Conservation (phyloP, 2,329 filamentous ascomycete species). For the Cryphonectria carpinicola region DNA sequence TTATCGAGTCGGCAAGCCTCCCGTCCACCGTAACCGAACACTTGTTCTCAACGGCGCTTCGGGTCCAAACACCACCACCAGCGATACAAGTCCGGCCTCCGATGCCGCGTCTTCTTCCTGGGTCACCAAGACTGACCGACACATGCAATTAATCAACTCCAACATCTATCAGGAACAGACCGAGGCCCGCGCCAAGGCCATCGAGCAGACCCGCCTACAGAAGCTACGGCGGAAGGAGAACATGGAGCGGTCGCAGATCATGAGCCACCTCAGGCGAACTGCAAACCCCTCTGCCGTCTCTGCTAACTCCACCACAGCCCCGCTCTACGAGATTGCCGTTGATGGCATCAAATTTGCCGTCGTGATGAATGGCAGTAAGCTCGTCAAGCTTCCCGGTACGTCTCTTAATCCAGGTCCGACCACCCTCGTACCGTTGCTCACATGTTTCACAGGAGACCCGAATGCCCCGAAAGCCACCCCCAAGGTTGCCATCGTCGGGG, state of each 20-base stretch:
- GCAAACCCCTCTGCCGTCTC: slow-evolving; percentile 32
- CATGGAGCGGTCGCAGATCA: slow-evolving; percentile 63
- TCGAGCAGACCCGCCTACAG: slow-evolving; percentile 68
- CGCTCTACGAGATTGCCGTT: slow-evolving; percentile 66
- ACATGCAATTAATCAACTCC: slow-evolving; percentile 82
- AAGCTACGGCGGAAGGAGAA: slow-evolving; percentile 58
- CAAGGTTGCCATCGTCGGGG: slow-evolving; percentile 72
- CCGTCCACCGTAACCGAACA: slow-evolving; percentile 54
- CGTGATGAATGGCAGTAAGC: slow-evolving; percentile 78
- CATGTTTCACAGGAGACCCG: slow-evolving; percentile 53
- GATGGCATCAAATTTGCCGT: slow-evolving; percentile 76
- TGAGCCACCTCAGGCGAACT: slow-evolving; percentile 48
- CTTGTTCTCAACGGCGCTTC: slow-evolving; percentile 63
- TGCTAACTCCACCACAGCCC: slow-evolving; percentile 40
- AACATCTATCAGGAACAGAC: slow-evolving; percentile 76
- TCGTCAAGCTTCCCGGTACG: slow-evolving; percentile 72
- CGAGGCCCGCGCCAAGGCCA: slow-evolving; percentile 69
- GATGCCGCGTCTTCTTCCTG: slow-evolving; percentile 50
- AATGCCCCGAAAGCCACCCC: slow-evolving; percentile 71
- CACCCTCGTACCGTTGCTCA: slow-evolving; percentile 34
- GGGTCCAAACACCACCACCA: slow-evolving; percentile 36
- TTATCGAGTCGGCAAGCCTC: slow-evolving; percentile 41
- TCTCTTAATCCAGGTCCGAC: background rate
- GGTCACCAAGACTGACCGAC: slow-evolving; percentile 75
- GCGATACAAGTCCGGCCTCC: slow-evolving; percentile 37